Evolutionary conservation across 495 filamentous ascomycete genomes (phyloP), one percentile per base, ranked within the genome.

Genomic region (Talaromyces trachyspermus): DNA sequence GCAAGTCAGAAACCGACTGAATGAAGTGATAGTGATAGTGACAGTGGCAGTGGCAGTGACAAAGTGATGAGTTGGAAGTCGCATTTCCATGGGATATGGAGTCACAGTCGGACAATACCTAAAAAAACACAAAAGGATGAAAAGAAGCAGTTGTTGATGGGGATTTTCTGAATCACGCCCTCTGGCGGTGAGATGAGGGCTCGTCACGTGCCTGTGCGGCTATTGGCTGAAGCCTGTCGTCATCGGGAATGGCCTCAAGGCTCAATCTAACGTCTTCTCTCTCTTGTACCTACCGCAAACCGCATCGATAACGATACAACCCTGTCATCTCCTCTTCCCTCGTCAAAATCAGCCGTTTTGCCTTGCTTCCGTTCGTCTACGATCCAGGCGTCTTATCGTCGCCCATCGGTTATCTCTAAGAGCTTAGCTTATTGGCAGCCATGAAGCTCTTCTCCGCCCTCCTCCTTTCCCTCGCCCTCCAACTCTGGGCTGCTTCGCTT

Each of bases 371-470:
- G n/a, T n/a, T n/a, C n/a, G n/a, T n/a, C n/a, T n/a, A n/a, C n/a
- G 11, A 25, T 4, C 9, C 18, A 38, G 18, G 35, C 35, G 35
- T 38, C 35, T 18, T 19, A 38, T 38, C 35, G 35, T 38, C 22
- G 40, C 40, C 40, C 40, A 43, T 15, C 20, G 12, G 29, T 14
- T 14, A 15, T 19, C 42, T 30, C 24, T 2, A 33, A 25, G 33
- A 29, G 40, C 26, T 18, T 41, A 47, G n/a, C n/a, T n/a, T n/a
- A n/a, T n/a, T n/a, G n/a, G 53, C 56, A 43, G 54, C 41, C 49
- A 77, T 77, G 74, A 77, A 70, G 64, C 53, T 77, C 66, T 60
- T 68, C 58, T 61, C 58, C 30, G 29, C 64, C 46, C 48, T 65
- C 18, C 52, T 72, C 47, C 54, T 64, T 48, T 53, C 60, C 50